Conservation (phyloP, 495 filamentous ascomycete species). For the Penicillium chermesinum region DNA sequence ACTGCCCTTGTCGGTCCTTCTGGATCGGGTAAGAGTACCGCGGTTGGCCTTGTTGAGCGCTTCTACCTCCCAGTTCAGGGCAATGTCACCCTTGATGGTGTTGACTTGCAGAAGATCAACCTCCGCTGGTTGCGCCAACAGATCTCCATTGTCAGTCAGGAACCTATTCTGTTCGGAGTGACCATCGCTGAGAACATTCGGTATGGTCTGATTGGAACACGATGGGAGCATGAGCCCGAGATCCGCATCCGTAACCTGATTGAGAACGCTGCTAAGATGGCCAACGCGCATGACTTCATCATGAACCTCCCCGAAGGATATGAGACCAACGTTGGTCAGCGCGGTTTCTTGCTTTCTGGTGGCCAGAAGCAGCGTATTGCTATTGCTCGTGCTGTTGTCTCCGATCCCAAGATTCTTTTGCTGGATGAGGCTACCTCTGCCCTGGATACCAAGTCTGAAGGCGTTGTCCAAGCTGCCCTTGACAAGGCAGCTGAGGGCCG, state of each 20-base stretch:
- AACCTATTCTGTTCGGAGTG: conserved; percentile 65
- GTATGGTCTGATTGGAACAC: conserved; percentile 83
- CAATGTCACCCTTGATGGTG: conserved; percentile 73
- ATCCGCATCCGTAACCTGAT: conserved; percentile 67
- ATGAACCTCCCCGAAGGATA: conserved; percentile 79
- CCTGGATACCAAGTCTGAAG: conserved; percentile 93
- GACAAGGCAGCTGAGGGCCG: conserved; percentile 83
- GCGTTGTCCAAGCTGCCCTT: conserved; percentile 88
- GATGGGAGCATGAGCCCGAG: conserved; percentile 57
- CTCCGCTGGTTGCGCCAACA: conserved; percentile 88
- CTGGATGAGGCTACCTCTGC: conserved; percentile 94
- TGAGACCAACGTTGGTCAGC: conserved; percentile 91
- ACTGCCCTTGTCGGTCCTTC: conserved; percentile 84
- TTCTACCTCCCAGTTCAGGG: conserved; percentile 89
- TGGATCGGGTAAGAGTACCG: conserved; percentile 86
- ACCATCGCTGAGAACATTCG: conserved; percentile 84
- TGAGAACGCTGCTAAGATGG: conserved; percentile 76
- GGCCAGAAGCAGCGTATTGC: conserved; percentile 95
- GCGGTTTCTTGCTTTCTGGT: conserved; percentile 86
- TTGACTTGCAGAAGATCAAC: conserved; percentile 76
- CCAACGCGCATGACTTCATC: conserved; percentile 93
- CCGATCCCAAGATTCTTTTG: conserved; percentile 89
- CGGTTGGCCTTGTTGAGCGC: conserved; percentile 85
- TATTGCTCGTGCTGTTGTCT: conserved; percentile 84
- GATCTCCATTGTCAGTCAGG: conserved; percentile 82